Evolutionary conservation across 208 protist genomes (phyloP), one percentile per base, ranked within the genome.

Genomic region (Herpetomonas tarakana): DNA sequence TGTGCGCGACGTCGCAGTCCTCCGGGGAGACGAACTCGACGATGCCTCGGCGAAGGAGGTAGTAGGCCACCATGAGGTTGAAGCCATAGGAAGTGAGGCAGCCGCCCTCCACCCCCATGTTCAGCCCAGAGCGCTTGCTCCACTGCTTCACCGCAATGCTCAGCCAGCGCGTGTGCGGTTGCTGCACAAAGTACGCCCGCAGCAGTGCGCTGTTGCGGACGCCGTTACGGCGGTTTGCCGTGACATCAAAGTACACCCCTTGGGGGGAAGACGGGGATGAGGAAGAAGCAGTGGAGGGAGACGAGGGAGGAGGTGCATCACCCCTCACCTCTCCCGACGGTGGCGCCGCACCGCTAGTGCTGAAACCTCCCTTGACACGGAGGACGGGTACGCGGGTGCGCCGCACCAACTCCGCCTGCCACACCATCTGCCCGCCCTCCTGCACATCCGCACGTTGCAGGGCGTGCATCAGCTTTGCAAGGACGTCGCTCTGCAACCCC

Each of bases 71-170:
- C 81, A 96, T 87, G 29, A 96, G 30, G 51, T 94, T 91, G 70
- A 91, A 94, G 14, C 84, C 91, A 53, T 96, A 96, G 0, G 87
- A 94, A 0, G 91, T 96, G 47, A 96, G 68, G 65, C 77, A 93
- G 7, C 87, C 83, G 3, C 76, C 74, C 21, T 81, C 69, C 16
- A 82, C 65, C 11, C 66, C 79, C 18, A 53, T 78, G 61, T 94
- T 94, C 22, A 96, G 53, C 2, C 91, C 91, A 1, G 69, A 69
- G 21, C 50, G 65, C 62, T 96, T 96, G 59, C 87, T 93, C 88
- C 91, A 96, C 45, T 65, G 64, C 72, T 96, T 96, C 25, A 96
- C 68, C 18, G 70, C 68, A 53, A 96, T 82, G 49, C 79, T 76
- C 11, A 96, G 62, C 81, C 71, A 88, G 7, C 91, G 91, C 28